Conservation (phyloP, 169 alveolate genomes). For the Plasmodium sp. region DNA sequence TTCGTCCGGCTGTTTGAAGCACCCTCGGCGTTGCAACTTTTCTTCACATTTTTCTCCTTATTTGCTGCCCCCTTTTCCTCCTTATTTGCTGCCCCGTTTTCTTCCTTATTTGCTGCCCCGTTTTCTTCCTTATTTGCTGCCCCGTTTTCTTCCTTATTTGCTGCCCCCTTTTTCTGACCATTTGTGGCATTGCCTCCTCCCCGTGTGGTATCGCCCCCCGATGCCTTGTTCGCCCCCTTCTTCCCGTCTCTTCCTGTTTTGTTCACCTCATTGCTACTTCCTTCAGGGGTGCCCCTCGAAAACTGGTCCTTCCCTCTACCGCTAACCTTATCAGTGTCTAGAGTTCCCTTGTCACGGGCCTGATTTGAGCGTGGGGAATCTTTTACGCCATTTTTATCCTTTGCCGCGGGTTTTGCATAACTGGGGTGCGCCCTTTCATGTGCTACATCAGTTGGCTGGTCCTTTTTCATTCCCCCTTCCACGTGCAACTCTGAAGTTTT, state of each 20-base stretch:
- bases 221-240: neutral
- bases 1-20: neutral
- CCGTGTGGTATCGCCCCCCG: neutral
- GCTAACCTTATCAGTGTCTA: neutral
- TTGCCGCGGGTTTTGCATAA: neutral
- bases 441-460: neutral
- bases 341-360: neutral
- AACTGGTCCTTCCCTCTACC: neutral
- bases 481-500: neutral
- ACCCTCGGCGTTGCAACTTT: neutral
- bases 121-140: neutral
- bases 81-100: neutral
- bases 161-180: neutral
- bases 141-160: neutral
- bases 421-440: neutral
- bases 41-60: neutral
- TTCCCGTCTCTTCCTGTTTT: neutral
- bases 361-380: neutral
- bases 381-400: neutral
- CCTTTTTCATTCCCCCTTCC: neutral
- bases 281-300: neutral
- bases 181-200: neutral
- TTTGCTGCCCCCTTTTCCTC: too few species aligned
- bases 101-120: neutral
- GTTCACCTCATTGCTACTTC: neutral